A percentile compares a stretch with the other conserved stretches of the same genome.
Conservation (phyloP, 331 rosid species). For the Quercus phellos region DNA sequence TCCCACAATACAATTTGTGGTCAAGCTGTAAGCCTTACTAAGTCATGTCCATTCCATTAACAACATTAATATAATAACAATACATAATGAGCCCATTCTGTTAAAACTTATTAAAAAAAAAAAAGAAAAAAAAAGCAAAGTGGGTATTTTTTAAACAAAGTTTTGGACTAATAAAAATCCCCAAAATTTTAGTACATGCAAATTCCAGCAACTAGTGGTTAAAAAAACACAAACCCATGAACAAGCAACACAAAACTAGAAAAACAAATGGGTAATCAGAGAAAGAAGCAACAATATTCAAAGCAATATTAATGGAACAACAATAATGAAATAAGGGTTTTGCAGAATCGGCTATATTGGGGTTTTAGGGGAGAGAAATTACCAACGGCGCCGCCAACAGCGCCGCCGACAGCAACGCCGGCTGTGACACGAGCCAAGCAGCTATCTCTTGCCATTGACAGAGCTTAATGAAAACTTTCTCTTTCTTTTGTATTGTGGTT, state of each 20-base stretch:
- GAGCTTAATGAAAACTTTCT: neutral
- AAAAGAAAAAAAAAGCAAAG: neutral
- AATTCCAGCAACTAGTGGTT: neutral
- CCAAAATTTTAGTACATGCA: neutral
- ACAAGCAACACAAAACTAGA: neutral
- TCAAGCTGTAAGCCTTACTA: neutral
- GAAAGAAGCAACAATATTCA: neutral
- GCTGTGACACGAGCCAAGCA: constrained; percentile 70
- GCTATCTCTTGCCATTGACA: constrained; percentile 70
- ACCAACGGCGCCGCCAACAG: constrained; percentile 82
- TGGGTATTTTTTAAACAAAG: neutral
- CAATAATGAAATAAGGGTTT: neutral
- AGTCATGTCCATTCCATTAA: neutral
- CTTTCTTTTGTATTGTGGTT: neutral
- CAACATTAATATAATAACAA: neutral
- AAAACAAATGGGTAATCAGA: neutral
- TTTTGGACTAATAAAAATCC: neutral
- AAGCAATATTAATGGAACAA: neutral
- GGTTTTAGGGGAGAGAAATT: neutral
- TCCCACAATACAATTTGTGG: neutral
- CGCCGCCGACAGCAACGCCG: constrained; percentile 73
- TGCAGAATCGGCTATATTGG: neutral
- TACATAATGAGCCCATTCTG: neutral
- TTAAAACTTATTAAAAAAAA: neutral
- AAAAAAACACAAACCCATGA: neutral